Evolutionary conservation across 495 filamentous ascomycete species (phyloP), one percentile per base, ranked within the genome.

Genomic region (Pseudomonodictys pantanalensis): DNA sequence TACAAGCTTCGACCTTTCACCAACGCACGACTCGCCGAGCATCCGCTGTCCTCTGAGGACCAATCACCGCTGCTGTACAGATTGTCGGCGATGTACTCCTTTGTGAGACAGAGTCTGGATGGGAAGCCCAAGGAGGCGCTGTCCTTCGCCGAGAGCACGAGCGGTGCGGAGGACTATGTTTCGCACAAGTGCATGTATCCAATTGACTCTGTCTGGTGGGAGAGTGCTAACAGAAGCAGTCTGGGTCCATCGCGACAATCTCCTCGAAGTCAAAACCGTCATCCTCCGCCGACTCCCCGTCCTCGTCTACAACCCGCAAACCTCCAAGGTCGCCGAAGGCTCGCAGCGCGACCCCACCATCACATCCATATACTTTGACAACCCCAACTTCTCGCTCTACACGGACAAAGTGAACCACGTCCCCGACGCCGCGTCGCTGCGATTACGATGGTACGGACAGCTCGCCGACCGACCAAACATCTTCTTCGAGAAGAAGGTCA

Each of bases 301-400:
- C 29, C 83, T 98, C 10, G 85, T 98, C 32, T 98, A 96, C 72
- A 97, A 93, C 68, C 86, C 93, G 38, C 82, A 86, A 50, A 83
- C 86, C 39, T 86, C 89, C 2, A 92, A 91, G 62, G 78, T 90
- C 60, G 83, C 89, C 25, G 85, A 89, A 51, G 85, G 86, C 61
- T 79, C 81, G 17, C 83, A 89, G 58, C 80, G 84, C 33, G 92
- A 97, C 68, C 93, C 95, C 2, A 89, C 88, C 28, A 88, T 98
- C 68, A 97, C 90, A 20, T 96, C 91, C 18, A 80, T 98, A 25
- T 98, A 98, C 73, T 97, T 97, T 71, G 93, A 97, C 71, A 95
- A 84, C 69, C 74, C 85, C 23, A 82, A 85, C 45, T 97, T 98
- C 71, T 78, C 84, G 33, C 79, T 96, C 32, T 98, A 98, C 73